Base-by-base conservation (phyloP, 805 yeast genomes). In the Saccharomycopsis sp. region DNA sequence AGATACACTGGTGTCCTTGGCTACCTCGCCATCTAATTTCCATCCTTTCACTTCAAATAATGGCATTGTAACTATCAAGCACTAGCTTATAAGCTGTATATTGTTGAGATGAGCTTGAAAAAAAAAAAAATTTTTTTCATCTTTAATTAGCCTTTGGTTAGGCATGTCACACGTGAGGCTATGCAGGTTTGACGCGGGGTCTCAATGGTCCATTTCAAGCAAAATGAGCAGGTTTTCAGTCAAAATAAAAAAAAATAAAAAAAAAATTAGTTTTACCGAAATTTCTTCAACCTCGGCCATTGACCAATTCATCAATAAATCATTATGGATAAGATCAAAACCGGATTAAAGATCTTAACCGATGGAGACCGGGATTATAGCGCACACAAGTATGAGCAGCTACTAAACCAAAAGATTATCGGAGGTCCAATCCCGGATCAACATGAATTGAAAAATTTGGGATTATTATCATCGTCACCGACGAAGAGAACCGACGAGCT, bases 11-110 rank as follows among this genome's bases (percentile, higher is more conserved):
- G n/a, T 17, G 44, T 29, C 13, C 22, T 28, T 20, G 2, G 72
- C 77, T 11, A 83, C 76, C 36, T 72, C 68, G 46, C 67, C 57
- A 52, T 77, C 75, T 43, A 86, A 59, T 52, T 80, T 72, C 96
- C 96, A 86, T 14, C 94, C 95, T 42, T 79, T 85, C 17, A 83
- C 88, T 58, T 81, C 73, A 58, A 86, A 86, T 51, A 86, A 68
- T 26, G 85, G 74, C 89, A 81, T 81, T 21, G 11, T 36, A 11
- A 19, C 36, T 32, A 26, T 13, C 29, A 9, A 8, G 8, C 29
- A 26, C 29, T n/a, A n/a, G n/a, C n/a, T n/a, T n/a, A n/a, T n/a
- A n/a, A n/a, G n/a, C n/a, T n/a, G n/a, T n/a, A n/a, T n/a, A n/a
- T n/a, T n/a, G n/a, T n/a, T 27, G 29, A 8, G 29, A 27, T 27